A percentile compares a stretch with the other conserved stretches of the same genome.
phyloP scores from a whole-genome alignment of 768 basidiomycete species.

The Podaxis sp. region DNA sequence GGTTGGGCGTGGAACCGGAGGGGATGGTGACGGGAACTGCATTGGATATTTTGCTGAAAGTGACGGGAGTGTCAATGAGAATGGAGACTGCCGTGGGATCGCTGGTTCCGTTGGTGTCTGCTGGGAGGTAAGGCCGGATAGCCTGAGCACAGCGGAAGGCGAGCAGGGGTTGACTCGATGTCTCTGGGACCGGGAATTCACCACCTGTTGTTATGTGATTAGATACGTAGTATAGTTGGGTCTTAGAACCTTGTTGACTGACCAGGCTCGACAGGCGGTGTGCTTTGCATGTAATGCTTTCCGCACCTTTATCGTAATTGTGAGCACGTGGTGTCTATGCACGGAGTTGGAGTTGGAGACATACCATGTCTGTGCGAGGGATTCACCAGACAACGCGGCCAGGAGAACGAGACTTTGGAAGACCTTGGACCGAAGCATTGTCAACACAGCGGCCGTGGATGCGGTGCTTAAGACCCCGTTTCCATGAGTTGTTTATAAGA shows the following conservation, averaged over 20 bases:
- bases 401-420: background rate
- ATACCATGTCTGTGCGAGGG: conserved; percentile 8
- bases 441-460: background rate
- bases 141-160: conserved; percentile 56
- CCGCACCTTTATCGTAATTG: conserved; percentile 6
- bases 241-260: background rate
- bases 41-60: conserved; percentile 41
- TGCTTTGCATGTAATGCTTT: conserved; percentile 13
- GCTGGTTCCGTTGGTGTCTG: conserved; percentile 30
- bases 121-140: conserved; percentile 55
- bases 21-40: conserved; percentile 37
- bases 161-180: conserved; percentile 33
- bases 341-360: background rate
- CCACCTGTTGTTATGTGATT: conserved; percentile 27
- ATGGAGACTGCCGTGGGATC: conserved; percentile 34
- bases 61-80: conserved; percentile 49
- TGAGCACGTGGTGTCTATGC: background rate
- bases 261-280: conserved; percentile 4
- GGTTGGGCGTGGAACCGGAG: conserved; percentile 15
- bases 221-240: background rate
- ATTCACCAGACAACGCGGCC: background rate
- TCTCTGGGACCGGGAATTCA: conserved; percentile 13
- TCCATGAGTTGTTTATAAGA: background rate
- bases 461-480: background rate
- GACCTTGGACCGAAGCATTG: conserved; percentile 4